phyloP scores from a whole-genome alignment of 352 stramenopile genomes.

The Globisporangium irregulare region DNA sequence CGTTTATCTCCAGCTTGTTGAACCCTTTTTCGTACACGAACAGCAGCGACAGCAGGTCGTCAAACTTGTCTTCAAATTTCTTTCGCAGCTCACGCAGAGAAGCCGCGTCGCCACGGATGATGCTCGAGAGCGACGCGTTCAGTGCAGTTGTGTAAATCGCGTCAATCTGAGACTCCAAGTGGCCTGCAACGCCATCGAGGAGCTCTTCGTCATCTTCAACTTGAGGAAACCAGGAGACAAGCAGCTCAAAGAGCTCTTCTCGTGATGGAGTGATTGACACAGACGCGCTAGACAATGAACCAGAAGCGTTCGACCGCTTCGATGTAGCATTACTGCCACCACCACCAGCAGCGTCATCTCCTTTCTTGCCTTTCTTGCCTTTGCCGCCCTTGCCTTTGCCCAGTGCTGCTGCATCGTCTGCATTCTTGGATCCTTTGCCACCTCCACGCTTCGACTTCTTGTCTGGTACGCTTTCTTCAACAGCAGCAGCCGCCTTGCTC shows the following conservation, averaged over 20 bases:
- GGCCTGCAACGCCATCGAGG: constrained; percentile 41
- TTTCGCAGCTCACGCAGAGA: constrained; percentile 66
- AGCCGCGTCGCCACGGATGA: constrained; percentile 70
- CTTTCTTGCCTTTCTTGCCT: constrained; percentile 40
- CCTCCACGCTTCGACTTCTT: constrained; percentile 45
- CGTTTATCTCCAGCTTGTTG: constrained; percentile 62
- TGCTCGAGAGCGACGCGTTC: constrained; percentile 49
- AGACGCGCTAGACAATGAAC: not conserved
- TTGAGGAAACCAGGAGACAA: constrained; percentile 44
- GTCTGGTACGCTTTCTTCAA: constrained; percentile 19
- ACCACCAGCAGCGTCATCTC: constrained; percentile 19
- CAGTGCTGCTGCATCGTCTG: constrained; percentile 20
- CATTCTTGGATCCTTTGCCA: constrained; percentile 32
- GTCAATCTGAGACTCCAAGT: constrained; percentile 41
- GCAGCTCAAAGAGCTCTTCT: constrained; percentile 41
- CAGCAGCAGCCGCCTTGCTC: constrained; percentile 19
- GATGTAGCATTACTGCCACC: not conserved
- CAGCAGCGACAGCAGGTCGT: constrained; percentile 52
- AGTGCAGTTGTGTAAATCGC: constrained; percentile 53
- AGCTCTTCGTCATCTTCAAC: constrained; percentile 75
- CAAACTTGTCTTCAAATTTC: constrained; percentile 75
- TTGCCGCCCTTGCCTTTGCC: constrained; percentile 41
- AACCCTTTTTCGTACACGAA: constrained; percentile 60
- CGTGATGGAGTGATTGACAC: constrained; percentile 48
- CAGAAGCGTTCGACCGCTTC: not conserved